These are phyloP conservation scores for Epichloe coenophiala DNA, from an alignment of 2,329 filamentous ascomycete genomes.

Conservation along the genomic window DNA sequence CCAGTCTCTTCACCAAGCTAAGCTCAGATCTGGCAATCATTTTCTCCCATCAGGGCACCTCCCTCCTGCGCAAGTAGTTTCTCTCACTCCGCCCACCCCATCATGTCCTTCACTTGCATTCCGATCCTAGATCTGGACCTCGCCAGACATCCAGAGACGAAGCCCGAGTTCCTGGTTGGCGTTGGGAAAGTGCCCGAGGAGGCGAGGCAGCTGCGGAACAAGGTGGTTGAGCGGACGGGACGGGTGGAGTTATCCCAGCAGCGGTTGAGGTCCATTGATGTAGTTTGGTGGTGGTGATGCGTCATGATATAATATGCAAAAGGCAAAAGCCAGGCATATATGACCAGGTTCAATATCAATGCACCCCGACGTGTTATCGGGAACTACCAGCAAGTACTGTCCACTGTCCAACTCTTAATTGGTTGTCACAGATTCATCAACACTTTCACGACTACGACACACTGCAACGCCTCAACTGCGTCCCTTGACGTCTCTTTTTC, in stretches of 20 bases:
- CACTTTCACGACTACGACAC: not conserved
- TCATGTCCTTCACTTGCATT: conserved; percentile 59
- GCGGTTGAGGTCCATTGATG: conserved; percentile 20
- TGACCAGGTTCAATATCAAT: no score
- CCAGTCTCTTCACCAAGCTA: no score
- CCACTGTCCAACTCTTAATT: not conserved
- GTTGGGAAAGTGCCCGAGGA: conserved; percentile 45
- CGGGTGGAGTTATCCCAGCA: conserved; percentile 9
- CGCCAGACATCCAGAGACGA: conserved; percentile 49
- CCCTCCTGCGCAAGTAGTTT: no score
- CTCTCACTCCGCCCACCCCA: not conserved
- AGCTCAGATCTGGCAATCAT: no score
- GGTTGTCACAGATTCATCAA: not conserved
- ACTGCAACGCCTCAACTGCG: not conserved
- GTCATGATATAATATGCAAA: no score
- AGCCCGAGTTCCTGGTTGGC: conserved; percentile 57
- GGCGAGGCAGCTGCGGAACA: conserved; percentile 51
- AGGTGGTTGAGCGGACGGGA: no score
- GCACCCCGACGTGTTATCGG: not conserved
- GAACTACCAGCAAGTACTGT: not conserved
- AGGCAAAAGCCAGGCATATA: no score
- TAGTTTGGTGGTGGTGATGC: not conserved
- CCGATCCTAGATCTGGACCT: conserved; percentile 65
- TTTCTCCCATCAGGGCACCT: no score
- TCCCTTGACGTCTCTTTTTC: not conserved